phyloP scores from a whole-genome alignment of 2,329 filamentous ascomycete species.

The Thermothelomyces thermophilus region DNA sequence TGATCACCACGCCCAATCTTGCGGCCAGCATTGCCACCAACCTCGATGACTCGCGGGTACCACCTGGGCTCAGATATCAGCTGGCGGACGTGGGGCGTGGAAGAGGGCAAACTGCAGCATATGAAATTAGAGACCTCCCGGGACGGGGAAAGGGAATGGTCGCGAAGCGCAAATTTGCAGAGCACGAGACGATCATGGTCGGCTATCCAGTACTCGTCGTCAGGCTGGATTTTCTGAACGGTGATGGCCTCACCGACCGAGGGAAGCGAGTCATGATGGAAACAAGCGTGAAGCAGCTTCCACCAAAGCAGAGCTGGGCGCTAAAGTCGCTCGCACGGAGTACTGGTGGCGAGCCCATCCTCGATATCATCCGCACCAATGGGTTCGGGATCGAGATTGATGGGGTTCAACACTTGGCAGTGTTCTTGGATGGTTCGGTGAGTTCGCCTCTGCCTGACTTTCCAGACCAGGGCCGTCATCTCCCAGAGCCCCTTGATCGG shows the following conservation, averaged over 20 bases:
- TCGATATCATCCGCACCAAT: constrained; percentile 25
- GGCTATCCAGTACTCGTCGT: constrained; percentile 24
- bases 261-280: constrained; percentile 19
- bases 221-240: constrained; percentile 22
- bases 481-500: too few relatives aligned
- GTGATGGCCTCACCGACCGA: constrained; percentile 4
- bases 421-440: constrained; percentile 24
- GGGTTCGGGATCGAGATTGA: constrained; percentile 26
- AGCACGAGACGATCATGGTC: constrained; percentile 22
- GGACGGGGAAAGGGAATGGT: constrained; percentile 24
- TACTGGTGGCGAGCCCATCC: constrained; percentile 15
- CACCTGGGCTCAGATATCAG: constrained; percentile 9
- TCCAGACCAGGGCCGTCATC: too few relatives aligned
- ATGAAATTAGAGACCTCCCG: constrained; percentile 20
- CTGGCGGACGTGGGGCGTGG: background rate
- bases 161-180: constrained; percentile 16
- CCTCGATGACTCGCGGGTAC: constrained; percentile 23
- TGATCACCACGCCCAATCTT: constrained; percentile 24
- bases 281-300: constrained; percentile 19
- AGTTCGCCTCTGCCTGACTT: background rate
- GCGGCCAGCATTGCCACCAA: constrained; percentile 19
- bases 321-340: constrained; percentile 22
- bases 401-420: constrained; percentile 23
- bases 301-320: constrained; percentile 10
- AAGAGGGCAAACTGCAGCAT: background rate